These are phyloP conservation scores for Russula compacta DNA, from an alignment of 768 basidiomycete genomes.

Conservation along the genomic window DNA sequence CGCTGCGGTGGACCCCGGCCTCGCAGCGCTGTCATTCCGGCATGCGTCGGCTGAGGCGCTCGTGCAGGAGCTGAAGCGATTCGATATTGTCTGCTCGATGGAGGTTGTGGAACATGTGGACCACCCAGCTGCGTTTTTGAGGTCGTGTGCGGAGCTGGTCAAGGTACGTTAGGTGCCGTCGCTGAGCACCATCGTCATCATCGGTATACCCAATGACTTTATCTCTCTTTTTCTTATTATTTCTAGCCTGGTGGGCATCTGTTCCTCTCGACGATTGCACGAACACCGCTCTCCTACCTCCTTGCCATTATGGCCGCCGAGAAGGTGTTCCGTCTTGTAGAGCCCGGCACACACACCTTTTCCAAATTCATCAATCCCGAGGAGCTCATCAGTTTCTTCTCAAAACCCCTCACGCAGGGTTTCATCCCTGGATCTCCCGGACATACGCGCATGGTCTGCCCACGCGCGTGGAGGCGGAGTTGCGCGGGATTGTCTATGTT, in stretches of 20 bases:
- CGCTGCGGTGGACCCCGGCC: constrained; percentile 63
- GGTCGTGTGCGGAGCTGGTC: constrained; percentile 71
- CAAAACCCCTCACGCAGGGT: constrained; percentile 35
- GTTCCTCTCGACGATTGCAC: constrained; percentile 90
- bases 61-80: constrained; percentile 51
- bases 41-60: constrained; percentile 72
- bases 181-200: background rate
- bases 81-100: constrained; percentile 94
- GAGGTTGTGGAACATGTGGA: constrained; percentile 98
- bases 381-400: constrained; percentile 81
- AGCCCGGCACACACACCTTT: constrained; percentile 85
- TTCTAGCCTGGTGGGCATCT: constrained; percentile 88
- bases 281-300: constrained; percentile 65
- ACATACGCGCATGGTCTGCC: constrained; percentile 40
- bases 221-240: background rate
- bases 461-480: constrained; percentile 60
- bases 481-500: constrained; percentile 70
- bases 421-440: constrained; percentile 50
- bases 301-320: constrained; percentile 76
- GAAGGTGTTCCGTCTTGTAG: constrained; percentile 67
- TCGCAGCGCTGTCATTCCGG: constrained; percentile 53
- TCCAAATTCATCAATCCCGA: constrained; percentile 82
- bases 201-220: no score
- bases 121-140: constrained; percentile 77
- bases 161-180: constrained; percentile 50